phyloP scores from a whole-genome alignment of 1,284 basidiomycete species.

The Sporisorium exsertum region DNA sequence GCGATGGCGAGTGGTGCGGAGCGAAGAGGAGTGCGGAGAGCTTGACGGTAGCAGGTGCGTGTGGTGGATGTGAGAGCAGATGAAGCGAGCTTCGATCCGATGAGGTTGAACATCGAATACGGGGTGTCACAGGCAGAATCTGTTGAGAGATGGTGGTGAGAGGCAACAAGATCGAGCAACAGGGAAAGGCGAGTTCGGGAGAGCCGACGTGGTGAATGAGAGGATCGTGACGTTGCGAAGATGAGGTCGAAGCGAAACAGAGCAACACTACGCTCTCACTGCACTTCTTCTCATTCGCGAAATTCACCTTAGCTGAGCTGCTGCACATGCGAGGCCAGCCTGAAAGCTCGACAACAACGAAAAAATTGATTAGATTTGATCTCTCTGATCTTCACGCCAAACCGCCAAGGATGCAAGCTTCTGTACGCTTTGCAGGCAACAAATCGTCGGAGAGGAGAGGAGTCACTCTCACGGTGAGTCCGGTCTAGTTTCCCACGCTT shows the following conservation, averaged over 20 bases:
- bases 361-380: slow-evolving; percentile 8
- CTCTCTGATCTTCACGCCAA: slow-evolving; percentile 1
- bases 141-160: slow-evolving; percentile 5
- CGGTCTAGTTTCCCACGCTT: slow-evolving; percentile 1
- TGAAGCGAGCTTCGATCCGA: slow-evolving; percentile 30
- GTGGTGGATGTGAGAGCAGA: slow-evolving; percentile 23
- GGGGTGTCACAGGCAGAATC: not conserved
- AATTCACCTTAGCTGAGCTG: not conserved
- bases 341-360: not conserved
- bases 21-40: slow-evolving; percentile 8
- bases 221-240: not conserved
- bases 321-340: not conserved
- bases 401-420: slow-evolving; percentile 3
- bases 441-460: not conserved
- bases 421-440: not conserved
- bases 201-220: not conserved
- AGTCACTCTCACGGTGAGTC: slow-evolving; percentile 3
- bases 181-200: not conserved
- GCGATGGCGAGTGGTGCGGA: not conserved
- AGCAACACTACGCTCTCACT: not conserved
- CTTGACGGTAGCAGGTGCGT: slow-evolving; percentile 3
- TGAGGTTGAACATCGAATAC: slow-evolving; percentile 45
- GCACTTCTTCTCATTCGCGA: slow-evolving; percentile 1
- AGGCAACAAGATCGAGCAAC: not conserved
- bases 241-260: not conserved